Percentiles rank a stretch among this genome's conserved stretches.
Evolutionary conservation across 495 filamentous ascomycete genomes (phyloP).

Genomic region (Aspergillus carlsbadensis): DNA sequence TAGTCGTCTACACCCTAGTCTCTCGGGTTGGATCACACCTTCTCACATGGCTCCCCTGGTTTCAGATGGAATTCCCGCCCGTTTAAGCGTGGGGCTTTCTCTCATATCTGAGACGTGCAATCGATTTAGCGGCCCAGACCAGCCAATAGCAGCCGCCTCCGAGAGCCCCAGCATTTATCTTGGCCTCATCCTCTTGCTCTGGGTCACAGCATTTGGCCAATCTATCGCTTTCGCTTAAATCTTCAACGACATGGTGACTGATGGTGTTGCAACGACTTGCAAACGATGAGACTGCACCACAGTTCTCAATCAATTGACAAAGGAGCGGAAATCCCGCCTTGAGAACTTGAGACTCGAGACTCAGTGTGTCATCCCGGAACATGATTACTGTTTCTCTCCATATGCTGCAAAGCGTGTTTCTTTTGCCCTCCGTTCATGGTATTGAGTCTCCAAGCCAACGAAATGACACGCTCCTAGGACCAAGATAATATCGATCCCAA

Average conservation of each 20-base stretch:
- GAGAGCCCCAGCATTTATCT: neutral
- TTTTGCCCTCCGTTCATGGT: neutral
- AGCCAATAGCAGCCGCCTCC: slow-evolving; percentile 5
- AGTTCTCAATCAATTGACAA: neutral
- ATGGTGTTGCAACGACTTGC: slow-evolving; percentile 11
- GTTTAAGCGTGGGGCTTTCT: slow-evolving; percentile 8
- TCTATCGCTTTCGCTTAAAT: slow-evolving; percentile 12
- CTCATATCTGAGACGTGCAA: slow-evolving; percentile 26
- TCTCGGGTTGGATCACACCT: neutral
- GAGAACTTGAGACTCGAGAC: neutral
- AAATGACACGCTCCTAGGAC: too few relatives aligned
- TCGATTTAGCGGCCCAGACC: slow-evolving; percentile 14
- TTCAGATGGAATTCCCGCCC: slow-evolving; percentile 19
- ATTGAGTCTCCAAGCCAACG: too few relatives aligned
- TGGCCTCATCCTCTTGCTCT: slow-evolving; percentile 13
- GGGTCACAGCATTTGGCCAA: slow-evolving; percentile 21
- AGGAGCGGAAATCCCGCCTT: neutral
- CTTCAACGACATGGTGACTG: neutral
- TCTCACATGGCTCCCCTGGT: slow-evolving; percentile 14
- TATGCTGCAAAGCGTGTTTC: neutral
- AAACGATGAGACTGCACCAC: slow-evolving; percentile 1
- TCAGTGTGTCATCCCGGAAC: neutral
- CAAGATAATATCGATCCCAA: neutral
- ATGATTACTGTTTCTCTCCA: neutral
- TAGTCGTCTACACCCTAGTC: neutral